Evolutionary conservation across 805 yeast genomes (phyloP).

Genomic region (Ogataea paradorogensis): DNA sequence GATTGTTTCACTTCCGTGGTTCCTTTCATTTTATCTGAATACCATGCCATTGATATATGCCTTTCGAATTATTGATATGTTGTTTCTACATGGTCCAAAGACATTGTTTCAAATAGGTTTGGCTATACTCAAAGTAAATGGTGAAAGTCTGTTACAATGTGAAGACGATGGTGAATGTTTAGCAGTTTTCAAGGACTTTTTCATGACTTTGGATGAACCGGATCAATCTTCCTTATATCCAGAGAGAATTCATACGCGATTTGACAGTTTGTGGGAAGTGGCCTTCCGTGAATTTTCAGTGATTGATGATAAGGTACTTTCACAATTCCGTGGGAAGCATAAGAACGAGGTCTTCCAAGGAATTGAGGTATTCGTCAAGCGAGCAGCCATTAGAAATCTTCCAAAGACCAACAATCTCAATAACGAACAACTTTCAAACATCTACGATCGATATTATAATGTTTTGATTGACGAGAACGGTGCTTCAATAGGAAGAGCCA

Average conservation of each 20-base stretch:
- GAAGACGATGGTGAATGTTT: conserved; percentile 93
- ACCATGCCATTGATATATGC: conserved; percentile 96
- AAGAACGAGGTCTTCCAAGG: conserved; percentile 79
- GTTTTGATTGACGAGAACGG: conserved; percentile 64
- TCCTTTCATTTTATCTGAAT: conserved; percentile 80
- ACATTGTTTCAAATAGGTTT: conserved; percentile 89
- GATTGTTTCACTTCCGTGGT: conserved; percentile 95
- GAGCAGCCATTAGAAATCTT: conserved; percentile 85
- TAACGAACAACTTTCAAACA: conserved; percentile 57
- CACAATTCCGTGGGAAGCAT: conserved; percentile 63
- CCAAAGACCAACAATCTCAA: conserved; percentile 67
- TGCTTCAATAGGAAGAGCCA: conserved; percentile 61
- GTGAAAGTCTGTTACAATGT: conserved; percentile 73
- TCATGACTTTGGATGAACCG: conserved; percentile 69
- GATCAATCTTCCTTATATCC: conserved; percentile 69
- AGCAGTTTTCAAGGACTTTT: conserved; percentile 78
- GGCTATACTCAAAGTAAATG: conserved; percentile 85
- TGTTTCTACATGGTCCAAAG: conserved; percentile 85
- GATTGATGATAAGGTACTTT: conserved; percentile 71
- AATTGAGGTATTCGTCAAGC: conserved; percentile 84
- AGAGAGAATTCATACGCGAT: conserved; percentile 68
- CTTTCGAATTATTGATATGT: conserved; percentile 84
- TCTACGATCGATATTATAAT: conserved; percentile 82
- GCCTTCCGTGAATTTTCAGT: conserved; percentile 89
- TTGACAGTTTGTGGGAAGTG: conserved; percentile 85